Conservation (phyloP, 257 asterid species). For the Solanum clarkiae region DNA sequence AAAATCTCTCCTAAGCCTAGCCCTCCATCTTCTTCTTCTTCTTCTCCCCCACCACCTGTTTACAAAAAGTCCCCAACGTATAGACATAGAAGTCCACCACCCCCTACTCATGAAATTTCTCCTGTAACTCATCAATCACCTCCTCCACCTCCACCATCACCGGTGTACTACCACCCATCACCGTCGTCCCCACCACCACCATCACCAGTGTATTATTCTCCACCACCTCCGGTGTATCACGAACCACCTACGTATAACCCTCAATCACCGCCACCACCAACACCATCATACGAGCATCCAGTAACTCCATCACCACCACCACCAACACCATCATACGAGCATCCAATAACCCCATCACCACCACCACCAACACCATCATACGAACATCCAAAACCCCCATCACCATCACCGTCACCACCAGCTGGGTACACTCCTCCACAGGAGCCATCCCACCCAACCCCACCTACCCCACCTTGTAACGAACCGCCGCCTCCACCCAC, state of each 20-base stretch:
- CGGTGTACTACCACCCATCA: constrained; percentile 3
- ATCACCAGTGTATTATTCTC: neutral
- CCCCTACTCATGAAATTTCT: constrained; percentile 10
- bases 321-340: neutral
- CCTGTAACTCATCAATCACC: constrained; percentile 4
- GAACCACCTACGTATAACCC: neutral
- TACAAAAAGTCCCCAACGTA: neutral
- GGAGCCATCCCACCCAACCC: constrained; percentile 11
- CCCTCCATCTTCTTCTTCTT: neutral
- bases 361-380: constrained; percentile 7
- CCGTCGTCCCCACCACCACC: constrained; percentile 1
- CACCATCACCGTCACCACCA: neutral
- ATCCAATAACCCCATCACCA: neutral
- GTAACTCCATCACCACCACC: constrained; percentile 13
- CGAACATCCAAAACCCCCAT: neutral
- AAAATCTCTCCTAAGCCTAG: neutral
- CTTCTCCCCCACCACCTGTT: constrained; percentile 9
- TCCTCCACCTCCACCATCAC: constrained; percentile 8
- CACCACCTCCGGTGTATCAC: constrained; percentile 7
- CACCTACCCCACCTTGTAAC: constrained; percentile 18
- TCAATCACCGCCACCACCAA: constrained; percentile 18
- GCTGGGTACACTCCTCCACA: neutral
- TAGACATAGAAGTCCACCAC: constrained; percentile 23
- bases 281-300: constrained; percentile 3
- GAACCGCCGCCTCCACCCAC: constrained; percentile 7